Evolutionary conservation across 2,329 filamentous ascomycete genomes (phyloP).

Genomic region (Botrytis fragariae): DNA sequence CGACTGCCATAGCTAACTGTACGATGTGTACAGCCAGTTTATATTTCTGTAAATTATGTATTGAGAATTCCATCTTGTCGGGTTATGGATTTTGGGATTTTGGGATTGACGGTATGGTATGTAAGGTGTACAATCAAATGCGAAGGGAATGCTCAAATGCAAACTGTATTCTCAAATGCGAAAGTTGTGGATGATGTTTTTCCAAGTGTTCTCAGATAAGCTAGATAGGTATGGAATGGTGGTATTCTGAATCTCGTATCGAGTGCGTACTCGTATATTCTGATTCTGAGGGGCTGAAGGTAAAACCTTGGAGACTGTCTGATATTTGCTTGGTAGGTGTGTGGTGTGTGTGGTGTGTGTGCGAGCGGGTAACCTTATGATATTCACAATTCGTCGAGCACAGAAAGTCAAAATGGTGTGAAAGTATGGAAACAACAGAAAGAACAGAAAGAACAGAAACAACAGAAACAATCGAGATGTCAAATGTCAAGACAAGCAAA

Average conservation of each 20-base stretch:
- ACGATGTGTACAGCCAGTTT: slow-evolving; percentile 57
- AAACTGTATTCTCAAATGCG: background rate
- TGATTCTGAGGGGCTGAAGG: slow-evolving; percentile 5
- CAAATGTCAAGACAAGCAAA: background rate
- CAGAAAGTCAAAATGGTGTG: background rate
- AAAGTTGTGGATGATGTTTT: background rate
- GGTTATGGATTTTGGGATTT: background rate
- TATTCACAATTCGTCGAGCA: background rate
- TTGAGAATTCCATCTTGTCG: slow-evolving; percentile 35
- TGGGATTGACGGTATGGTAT: background rate
- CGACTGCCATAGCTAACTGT: slow-evolving; percentile 54
- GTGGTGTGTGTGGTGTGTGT: background rate
- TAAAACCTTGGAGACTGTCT: background rate
- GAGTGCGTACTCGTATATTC: background rate
- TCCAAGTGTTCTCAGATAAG: background rate
- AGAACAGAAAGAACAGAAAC: too few species aligned
- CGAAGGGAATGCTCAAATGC: background rate
- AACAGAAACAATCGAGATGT: background rate
- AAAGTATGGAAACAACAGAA: too few species aligned
- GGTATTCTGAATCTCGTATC: background rate
- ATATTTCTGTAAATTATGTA: slow-evolving; percentile 36
- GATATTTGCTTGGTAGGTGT: background rate
- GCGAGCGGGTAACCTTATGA: background rate
- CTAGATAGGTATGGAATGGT: background rate
- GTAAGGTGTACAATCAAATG: background rate